Percentiles rank a stretch among this genome's conserved stretches.
Evolutionary conservation across 2,329 filamentous ascomycete genomes (phyloP).

Genomic region (Pseudonectria buxi): DNA sequence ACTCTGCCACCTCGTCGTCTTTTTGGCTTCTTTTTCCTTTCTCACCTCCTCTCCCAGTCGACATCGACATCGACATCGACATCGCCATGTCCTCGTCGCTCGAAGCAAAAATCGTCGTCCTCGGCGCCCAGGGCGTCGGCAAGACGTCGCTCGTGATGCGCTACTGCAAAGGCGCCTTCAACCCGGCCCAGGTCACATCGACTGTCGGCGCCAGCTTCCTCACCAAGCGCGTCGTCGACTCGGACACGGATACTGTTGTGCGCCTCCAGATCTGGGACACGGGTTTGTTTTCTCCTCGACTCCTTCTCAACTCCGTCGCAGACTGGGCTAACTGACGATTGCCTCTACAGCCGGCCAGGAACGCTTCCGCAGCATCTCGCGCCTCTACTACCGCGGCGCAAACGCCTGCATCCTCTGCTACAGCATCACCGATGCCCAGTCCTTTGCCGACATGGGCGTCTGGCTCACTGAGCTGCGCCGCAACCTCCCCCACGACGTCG

Average conservation of each 20-base stretch:
- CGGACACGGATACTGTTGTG: constrained; percentile 77
- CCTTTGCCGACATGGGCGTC: constrained; percentile 85
- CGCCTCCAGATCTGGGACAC: constrained; percentile 97
- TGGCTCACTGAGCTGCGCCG: constrained; percentile 82
- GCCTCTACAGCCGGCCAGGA: constrained; percentile 77
- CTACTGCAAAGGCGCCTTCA: constrained; percentile 66
- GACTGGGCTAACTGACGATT: too few relatives aligned
- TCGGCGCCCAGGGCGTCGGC: constrained; percentile 72
- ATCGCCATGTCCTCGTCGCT: constrained; percentile 47
- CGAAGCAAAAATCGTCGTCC: constrained; percentile 75
- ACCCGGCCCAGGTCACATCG: constrained; percentile 55
- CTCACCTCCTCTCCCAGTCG: constrained; percentile 3
- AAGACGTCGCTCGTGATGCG: constrained; percentile 74
- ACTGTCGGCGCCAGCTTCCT: constrained; percentile 78
- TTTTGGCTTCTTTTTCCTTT: constrained; percentile 4
- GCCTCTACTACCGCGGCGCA: constrained; percentile 92
- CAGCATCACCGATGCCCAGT: constrained; percentile 79
- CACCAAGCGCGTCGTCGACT: constrained; percentile 73
- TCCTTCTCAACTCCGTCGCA: too few relatives aligned
- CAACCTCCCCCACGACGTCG: constrained; percentile 69
- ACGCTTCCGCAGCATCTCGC: constrained; percentile 87
- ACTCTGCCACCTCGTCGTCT: too few relatives aligned
- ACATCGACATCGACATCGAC: constrained; percentile 4
- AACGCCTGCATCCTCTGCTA: constrained; percentile 94
- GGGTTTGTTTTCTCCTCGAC: constrained; percentile 36